phyloP scores from a whole-genome alignment of 1,284 basidiomycete species.

The Amylostereum chailletii region DNA sequence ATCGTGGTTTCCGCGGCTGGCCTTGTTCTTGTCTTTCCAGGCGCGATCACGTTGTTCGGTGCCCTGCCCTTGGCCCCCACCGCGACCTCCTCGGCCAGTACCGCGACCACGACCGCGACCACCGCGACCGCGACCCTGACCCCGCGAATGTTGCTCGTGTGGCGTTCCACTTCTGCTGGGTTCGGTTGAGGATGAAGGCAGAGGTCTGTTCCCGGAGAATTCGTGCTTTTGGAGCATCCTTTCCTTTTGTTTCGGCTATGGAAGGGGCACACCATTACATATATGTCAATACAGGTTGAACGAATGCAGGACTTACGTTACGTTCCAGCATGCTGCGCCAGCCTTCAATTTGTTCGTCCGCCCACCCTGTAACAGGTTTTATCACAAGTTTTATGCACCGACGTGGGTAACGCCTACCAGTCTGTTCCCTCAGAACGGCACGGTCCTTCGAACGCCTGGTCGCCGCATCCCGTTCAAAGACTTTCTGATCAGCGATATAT shows the following conservation, averaged over 20 bases:
- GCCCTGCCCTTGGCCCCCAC: constrained; percentile 21
- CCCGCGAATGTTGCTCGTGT: constrained; percentile 13
- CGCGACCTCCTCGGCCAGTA: constrained; percentile 26
- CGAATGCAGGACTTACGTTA: constrained; percentile 45
- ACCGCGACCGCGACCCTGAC: constrained; percentile 13
- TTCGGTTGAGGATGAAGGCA: constrained; percentile 1
- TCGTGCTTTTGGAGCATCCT: constrained; percentile 65
- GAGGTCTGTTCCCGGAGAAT: constrained; percentile 53
- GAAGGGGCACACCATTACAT: constrained; percentile 1
- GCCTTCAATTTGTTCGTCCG: constrained; percentile 79
- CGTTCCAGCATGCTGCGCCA: constrained; percentile 83
- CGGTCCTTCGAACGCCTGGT: constrained; percentile 65
- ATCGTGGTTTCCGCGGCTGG: constrained; percentile 50
- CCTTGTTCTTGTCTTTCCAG: constrained; percentile 66
- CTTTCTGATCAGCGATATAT: constrained; percentile 63
- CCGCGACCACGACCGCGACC: constrained; percentile 18
- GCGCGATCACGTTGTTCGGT: constrained; percentile 41
- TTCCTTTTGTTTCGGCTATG: constrained; percentile 60
- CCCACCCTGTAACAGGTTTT: constrained; percentile 42
- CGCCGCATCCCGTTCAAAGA: constrained; percentile 69
- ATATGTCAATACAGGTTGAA: background rate
- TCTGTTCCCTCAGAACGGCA: constrained; percentile 54
- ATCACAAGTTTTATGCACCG: background rate
- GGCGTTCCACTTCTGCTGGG: constrained; percentile 10
- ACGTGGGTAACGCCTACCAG: constrained; percentile 30